Evolutionary conservation across 495 filamentous ascomycete species (phyloP), one percentile per base, ranked within the genome.

Genomic region (Astrocystis sublimbata): DNA sequence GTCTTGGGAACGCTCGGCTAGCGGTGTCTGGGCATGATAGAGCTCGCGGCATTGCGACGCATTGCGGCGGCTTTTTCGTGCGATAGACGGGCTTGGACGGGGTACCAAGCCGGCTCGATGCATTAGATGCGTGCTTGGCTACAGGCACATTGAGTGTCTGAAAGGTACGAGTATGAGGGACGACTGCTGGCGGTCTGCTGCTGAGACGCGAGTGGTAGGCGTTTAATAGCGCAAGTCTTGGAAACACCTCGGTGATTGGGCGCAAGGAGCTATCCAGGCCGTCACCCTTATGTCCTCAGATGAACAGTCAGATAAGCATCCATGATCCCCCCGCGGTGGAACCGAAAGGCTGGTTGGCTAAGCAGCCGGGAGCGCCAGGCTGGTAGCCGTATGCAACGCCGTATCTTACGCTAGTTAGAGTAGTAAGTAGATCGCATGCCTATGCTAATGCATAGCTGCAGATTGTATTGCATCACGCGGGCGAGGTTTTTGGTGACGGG

Each of bases 51-150:
- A 49, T 49, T 49, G 45, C 56, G 45, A 24, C 42, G 43, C 31
- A 49, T 49, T 49, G 45, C 56, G 45, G 35, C 42, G 43, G 30
- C 26, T 49, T 36, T 36, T 40, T 50, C n/a, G 56, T 23, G 42
- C 4, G 56, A 59, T 40, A 38, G 56, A 59, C 45, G 56, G 55
- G 19, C 15, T 61, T 40, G 28, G 56, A 59, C 45, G 56, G 55
- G 19, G 21, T 61, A 61, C 59, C 60, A 55, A 58, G 61, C 35
- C 61, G 61, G 61, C 61, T 63, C 24, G 43, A 55, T 58, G 53
- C 61, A 63, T 56, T 35, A 58, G 45, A 49, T 35, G 28, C 15
- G 17, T 19, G n/a, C 61, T 63, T 58, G 53, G 61, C 61, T n/a
- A 35, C 43, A 58, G 61, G 61, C 33, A 63, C 45, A 63, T 43